Evolutionary conservation across 1,139 yeast genomes (phyloP), one percentile per base, ranked within the genome.

Genomic region (Saccharomycopsis crataegensis): DNA sequence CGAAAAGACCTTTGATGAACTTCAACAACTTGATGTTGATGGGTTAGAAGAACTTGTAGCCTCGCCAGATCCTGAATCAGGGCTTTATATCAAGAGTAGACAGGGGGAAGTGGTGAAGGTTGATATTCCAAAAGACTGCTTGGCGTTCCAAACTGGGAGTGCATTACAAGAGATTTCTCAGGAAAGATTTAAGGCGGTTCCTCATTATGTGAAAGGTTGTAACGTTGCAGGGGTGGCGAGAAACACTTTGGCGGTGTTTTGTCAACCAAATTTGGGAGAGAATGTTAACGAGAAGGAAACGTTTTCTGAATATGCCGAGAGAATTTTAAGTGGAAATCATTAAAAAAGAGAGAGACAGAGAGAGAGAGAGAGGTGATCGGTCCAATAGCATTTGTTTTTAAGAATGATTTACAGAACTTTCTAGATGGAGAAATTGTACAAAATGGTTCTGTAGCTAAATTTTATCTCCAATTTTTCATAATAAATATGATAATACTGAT

Each of bases 91-190:
- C 50, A 70, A 73, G 37, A 73, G 76, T 61, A 69, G 86, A 43
- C 65, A 65, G 6, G 77, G 79, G 9, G 64, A 70, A 3, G 64
- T 71, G 2, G 77, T 77, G 31, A 76, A 78, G 58, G 82, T 81
- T n/a, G 65, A 68, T 42, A 80, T 82, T 45, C 86, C 86, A 0
- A 60, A 63, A 3, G 77, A 79, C 59, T 77, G 83, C 58, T 64
- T 82, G 36, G 86, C 85, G 0, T 81, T 82, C 62, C 86, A 82
- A 62, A 79, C 85, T 0, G 87, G 87, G 1, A 71, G 80, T n/a
- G 80, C 85, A 0, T 67, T 82, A 42, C 76, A 80, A 60, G 79
- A 75, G 52, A 73, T 79, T 12, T 76, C 83, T 0, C 59, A 64
- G n/a, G 74, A 74, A 12, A 66, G 67, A 37, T 79, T 82, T 65